Evolutionary conservation across 768 basidiomycete species (phyloP).

Genomic region (Tylopilus plumbeoviolaceoides): DNA sequence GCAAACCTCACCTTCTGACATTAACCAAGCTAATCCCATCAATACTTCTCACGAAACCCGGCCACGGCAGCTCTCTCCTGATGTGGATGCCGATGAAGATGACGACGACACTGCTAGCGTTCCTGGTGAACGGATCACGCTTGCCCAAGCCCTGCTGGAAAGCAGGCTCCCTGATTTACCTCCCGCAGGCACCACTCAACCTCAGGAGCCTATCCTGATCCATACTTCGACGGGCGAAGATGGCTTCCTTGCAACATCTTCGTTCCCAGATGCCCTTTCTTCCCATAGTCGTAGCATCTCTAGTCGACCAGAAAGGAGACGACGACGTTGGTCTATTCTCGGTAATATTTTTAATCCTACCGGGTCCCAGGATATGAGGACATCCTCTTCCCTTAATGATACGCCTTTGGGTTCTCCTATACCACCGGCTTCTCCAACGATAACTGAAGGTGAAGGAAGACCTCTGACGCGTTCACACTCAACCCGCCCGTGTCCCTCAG

Average conservation of each 20-base stretch:
- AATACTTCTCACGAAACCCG: constrained; percentile 19
- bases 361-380: constrained; percentile 23
- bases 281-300: constrained; percentile 29
- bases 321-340: constrained; percentile 73
- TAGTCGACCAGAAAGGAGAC: constrained; percentile 38
- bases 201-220: constrained; percentile 69
- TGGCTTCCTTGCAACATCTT: constrained; percentile 41
- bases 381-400: constrained; percentile 25
- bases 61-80: constrained; percentile 35
- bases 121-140: constrained; percentile 58
- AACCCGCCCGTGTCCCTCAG: constrained; percentile 12
- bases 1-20: constrained; percentile 40
- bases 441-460: constrained; percentile 15
- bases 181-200: constrained; percentile 58
- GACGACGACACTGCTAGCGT: constrained; percentile 42
- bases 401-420: constrained; percentile 17
- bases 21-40: constrained; percentile 19
- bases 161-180: constrained; percentile 74
- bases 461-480: constrained; percentile 28
- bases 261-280: constrained; percentile 42
- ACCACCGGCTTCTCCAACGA: constrained; percentile 17
- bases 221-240: constrained; percentile 43
- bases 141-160: constrained; percentile 72
- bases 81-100: constrained; percentile 52
- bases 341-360: constrained; percentile 40